Evolutionary conservation across 768 basidiomycete genomes (phyloP), one percentile per base, ranked within the genome.

Genomic region (Leccinellum rugosiceps): DNA sequence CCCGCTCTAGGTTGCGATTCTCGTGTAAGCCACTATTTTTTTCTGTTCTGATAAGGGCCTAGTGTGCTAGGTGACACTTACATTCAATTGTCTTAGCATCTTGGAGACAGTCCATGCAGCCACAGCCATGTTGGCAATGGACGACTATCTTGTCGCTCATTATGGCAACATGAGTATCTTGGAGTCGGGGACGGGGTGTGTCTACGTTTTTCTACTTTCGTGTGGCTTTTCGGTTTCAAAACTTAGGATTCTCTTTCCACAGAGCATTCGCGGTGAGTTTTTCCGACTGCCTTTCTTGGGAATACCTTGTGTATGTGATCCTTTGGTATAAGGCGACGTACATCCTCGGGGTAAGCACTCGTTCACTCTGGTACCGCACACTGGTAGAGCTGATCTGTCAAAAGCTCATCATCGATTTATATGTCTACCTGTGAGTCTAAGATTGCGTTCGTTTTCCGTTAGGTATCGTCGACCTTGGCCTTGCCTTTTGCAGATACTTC

Each of bases 191-290:
- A 65, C 25, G 32, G 66, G 63, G 30, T 30, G 69, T 38, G 68
- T 67, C 15, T 35, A 15, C 35, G 15, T 35, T 35, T n/a, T 17
- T 35, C 35, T 17, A 35, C 35, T 35, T 35, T 17, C 17, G 35
- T 35, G 7, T 43, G 4, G 80, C 78, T 58, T 83, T 82, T 96
- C 17, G 35, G 35, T 38, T 38, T 17, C 15, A 17, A 10, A 7
- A 38, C 35, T 38, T n/a, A 38, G 15, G 14, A 34, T 8, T 17
- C 17, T 38, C 35, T 41, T 41, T 19, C 38, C 9, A 41, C 38
- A 41, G 38, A n/a, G 38, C 38, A n/a, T 41, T 41, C 19, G 38
- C 38, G n/a, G 38, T 41, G n/a, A 41, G 38, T 41, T 41, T 5
- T 41, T 41, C n/a, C 38, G n/a, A 19, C 10, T 19, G n/a, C 38